Evolutionary conservation across 1,139 yeast genomes (phyloP).

Genomic region (Suhomyces panamericanus): DNA sequence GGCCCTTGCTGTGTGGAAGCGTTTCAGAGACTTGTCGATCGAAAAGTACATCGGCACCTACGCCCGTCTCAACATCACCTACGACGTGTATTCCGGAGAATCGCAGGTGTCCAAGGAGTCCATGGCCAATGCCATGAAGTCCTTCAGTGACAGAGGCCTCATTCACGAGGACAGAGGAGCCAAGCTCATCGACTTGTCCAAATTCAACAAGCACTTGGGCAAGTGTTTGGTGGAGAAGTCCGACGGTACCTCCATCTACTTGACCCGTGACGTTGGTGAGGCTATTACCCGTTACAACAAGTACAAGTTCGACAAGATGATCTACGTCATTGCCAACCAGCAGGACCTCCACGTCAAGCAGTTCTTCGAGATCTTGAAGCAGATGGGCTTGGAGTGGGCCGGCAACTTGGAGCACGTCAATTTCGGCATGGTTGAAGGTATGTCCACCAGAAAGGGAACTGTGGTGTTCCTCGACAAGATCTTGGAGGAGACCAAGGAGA

Average conservation of each 20-base stretch:
- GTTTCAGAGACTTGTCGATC: constrained; percentile 88
- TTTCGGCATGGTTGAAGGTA: constrained; percentile 98
- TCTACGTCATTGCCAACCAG: constrained; percentile 92
- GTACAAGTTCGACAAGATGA: constrained; percentile 91
- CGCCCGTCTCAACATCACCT: constrained; percentile 85
- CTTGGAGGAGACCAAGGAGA: constrained; percentile 88
- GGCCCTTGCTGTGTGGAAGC: constrained; percentile 78
- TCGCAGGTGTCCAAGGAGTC: constrained; percentile 81
- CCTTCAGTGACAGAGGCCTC: constrained; percentile 67
- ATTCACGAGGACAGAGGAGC: constrained; percentile 93
- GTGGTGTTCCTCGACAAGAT: constrained; percentile 96
- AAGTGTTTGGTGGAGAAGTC: constrained; percentile 91
- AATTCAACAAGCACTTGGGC: constrained; percentile 89
- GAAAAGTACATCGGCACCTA: constrained; percentile 83
- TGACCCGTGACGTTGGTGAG: constrained; percentile 97
- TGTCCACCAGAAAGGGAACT: constrained; percentile 98
- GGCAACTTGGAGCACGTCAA: constrained; percentile 75
- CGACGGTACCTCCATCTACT: constrained; percentile 92
- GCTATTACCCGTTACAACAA: constrained; percentile 86
- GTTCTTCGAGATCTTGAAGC: constrained; percentile 90
- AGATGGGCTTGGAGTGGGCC: constrained; percentile 92
- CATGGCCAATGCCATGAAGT: constrained; percentile 66
- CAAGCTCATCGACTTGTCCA: constrained; percentile 78
- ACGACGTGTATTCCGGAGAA: constrained; percentile 92
- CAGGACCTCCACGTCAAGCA: constrained; percentile 95